Evolutionary conservation across 2,329 filamentous ascomycete genomes (phyloP).

Genomic region (Paecilomyces dactylethromorphus): DNA sequence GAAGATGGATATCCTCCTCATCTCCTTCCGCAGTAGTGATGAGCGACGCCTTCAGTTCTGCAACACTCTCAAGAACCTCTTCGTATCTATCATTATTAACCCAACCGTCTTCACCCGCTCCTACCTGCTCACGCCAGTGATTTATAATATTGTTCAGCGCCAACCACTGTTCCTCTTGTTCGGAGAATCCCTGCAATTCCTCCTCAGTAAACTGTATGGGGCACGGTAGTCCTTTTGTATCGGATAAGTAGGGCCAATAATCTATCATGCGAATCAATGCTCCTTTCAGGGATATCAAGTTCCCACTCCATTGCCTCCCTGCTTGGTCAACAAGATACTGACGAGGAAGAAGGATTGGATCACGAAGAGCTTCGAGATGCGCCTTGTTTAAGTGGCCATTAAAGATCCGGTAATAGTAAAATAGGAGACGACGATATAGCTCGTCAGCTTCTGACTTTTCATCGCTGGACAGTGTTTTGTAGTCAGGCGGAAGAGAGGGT

Average conservation of each 20-base stretch:
- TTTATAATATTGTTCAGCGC: not conserved
- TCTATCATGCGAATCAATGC: not conserved
- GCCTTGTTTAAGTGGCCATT: conserved; percentile 15
- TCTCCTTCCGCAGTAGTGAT: not conserved
- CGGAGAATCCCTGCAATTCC: not conserved
- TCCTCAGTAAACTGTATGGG: not conserved
- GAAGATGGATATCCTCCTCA: not conserved
- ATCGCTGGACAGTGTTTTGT: conserved; percentile 9
- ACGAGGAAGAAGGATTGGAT: conserved; percentile 10
- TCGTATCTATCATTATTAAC: not conserved
- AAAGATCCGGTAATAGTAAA: conserved; percentile 17
- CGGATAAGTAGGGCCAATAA: not conserved
- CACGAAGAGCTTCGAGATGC: conserved; percentile 13
- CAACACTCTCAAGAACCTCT: no score
- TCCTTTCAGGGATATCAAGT: conserved; percentile 14
- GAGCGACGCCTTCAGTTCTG: not conserved
- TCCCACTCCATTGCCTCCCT: conserved; percentile 17
- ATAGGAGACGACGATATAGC: conserved; percentile 11
- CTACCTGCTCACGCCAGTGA: not conserved
- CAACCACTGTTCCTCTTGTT: not conserved
- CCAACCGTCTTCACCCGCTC: not conserved
- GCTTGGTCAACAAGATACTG: conserved; percentile 17
- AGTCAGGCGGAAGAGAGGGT: conserved; percentile 12
- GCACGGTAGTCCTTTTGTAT: not conserved
- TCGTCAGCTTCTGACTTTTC: conserved; percentile 15